Conservation (phyloP, 306 rosid species). For the Senna siamea region DNA sequence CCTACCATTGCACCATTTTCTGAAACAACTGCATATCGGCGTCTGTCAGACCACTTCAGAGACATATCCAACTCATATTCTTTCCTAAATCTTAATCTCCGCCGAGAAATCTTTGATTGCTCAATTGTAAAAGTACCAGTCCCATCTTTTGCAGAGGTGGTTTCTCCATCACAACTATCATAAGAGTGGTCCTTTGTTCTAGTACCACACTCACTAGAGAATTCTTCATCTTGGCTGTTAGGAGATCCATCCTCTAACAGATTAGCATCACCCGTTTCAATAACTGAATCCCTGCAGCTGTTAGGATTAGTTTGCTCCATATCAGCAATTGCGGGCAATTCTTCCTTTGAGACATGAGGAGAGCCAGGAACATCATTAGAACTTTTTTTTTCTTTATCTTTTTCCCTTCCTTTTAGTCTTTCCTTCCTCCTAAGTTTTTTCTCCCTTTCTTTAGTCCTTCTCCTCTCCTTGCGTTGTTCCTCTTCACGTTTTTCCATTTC, state of each 20-base stretch:
- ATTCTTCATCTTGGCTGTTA: constrained; percentile 55
- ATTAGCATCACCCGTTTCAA: constrained; percentile 60
- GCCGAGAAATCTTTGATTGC: constrained; percentile 61
- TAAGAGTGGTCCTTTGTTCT: constrained; percentile 49
- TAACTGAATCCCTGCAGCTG: constrained; percentile 53
- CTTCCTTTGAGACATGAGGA: constrained; percentile 66
- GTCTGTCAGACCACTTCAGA: constrained; percentile 80
- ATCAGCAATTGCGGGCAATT: constrained; percentile 54
- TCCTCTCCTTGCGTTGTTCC: constrained; percentile 96
- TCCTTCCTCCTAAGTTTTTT: constrained; percentile 93
- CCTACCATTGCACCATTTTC: constrained; percentile 56
- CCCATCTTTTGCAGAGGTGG: constrained; percentile 50
- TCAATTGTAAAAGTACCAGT: constrained; percentile 59
- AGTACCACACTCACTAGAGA: constrained; percentile 48
- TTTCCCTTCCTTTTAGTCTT: constrained; percentile 90
- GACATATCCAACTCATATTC: constrained; percentile 68
- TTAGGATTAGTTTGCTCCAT: constrained; percentile 58
- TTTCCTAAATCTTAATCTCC: constrained; percentile 62
- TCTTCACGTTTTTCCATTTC: constrained; percentile 98
- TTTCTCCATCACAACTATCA: constrained; percentile 61
- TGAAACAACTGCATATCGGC: constrained; percentile 57
- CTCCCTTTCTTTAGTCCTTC: constrained; percentile 89
- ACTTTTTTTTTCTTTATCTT: constrained; percentile 66
- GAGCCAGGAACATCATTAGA: constrained; percentile 46
- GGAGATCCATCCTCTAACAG: constrained; percentile 62